Conservation (phyloP, 2,329 filamentous ascomycete species). For the Phialophora verrucosa region DNA sequence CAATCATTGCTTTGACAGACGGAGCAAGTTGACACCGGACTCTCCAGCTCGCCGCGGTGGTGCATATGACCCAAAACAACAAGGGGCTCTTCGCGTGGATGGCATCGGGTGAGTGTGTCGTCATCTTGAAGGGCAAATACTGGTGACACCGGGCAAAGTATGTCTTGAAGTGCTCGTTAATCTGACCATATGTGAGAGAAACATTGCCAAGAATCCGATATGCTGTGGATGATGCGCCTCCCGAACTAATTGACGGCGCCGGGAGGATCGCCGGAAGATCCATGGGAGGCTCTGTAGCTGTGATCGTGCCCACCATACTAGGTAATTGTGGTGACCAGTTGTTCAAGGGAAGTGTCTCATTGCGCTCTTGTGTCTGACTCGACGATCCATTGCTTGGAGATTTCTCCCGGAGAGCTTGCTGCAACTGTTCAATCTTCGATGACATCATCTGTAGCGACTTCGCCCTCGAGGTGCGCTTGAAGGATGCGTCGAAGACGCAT, state of each 20-base stretch:
- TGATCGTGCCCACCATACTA: background rate
- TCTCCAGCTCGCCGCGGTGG: constrained; percentile 14
- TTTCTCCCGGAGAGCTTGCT: constrained; percentile 7
- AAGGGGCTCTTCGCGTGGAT: constrained; percentile 12
- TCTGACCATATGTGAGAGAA: constrained; percentile 9
- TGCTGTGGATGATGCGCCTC: background rate
- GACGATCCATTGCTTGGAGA: constrained; percentile 10
- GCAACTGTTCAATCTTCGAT: constrained; percentile 17
- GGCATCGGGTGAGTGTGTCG: constrained; percentile 13
- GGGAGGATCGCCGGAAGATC: background rate
- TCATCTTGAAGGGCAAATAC: constrained; percentile 21
- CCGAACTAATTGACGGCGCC: constrained; percentile 5
- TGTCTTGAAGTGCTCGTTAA: constrained; percentile 17
- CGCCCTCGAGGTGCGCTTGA: constrained; percentile 14
- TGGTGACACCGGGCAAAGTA: constrained; percentile 23
- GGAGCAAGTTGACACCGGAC: constrained; percentile 8
- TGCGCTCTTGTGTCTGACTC: constrained; percentile 5
- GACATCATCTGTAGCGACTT: constrained; percentile 18
- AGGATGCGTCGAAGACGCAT: constrained; percentile 21
- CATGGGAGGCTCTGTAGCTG: background rate
- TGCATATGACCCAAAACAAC: constrained; percentile 24
- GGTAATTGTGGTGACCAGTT: constrained; percentile 11
- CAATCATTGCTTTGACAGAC: constrained; percentile 28
- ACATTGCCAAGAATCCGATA: constrained; percentile 12
- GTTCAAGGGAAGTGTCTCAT: background rate